Evolutionary conservation across 495 filamentous ascomycete genomes (phyloP).

Genomic region (Rhypophila decipiens): DNA sequence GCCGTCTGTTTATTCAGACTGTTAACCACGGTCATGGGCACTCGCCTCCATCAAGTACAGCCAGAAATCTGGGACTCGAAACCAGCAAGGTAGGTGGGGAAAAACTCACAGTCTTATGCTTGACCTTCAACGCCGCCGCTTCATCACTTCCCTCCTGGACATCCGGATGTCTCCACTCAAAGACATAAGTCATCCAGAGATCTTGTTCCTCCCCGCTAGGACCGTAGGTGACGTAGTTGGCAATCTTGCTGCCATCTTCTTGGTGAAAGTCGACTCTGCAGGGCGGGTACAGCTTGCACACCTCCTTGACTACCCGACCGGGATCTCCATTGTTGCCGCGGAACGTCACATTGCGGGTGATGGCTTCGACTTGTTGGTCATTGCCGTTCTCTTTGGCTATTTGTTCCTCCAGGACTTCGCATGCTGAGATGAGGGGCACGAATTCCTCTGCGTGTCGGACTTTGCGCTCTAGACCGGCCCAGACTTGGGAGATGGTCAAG

Average conservation of each 20-base stretch:
- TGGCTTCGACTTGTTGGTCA: too few relatives aligned
- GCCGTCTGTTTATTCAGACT: constrained; percentile 21
- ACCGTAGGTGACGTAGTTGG: constrained; percentile 27
- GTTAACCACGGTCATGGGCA: constrained; percentile 8
- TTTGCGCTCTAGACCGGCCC: constrained; percentile 36
- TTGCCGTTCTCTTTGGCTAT: constrained; percentile 9
- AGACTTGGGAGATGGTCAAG: constrained; percentile 31
- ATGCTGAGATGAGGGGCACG: constrained; percentile 31
- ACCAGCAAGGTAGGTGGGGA: background rate
- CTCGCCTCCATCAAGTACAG: too few relatives aligned
- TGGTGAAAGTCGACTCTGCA: constrained; percentile 31
- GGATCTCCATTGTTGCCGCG: constrained; percentile 7
- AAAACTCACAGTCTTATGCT: constrained; percentile 26
- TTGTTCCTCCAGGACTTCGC: constrained; percentile 22
- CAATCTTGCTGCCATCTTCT: constrained; percentile 30
- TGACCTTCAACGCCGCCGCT: constrained; percentile 20
- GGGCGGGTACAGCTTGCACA: constrained; percentile 24
- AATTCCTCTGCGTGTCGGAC: constrained; percentile 33
- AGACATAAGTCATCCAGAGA: constrained; percentile 34
- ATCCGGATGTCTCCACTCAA: constrained; percentile 30
- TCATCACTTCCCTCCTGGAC: constrained; percentile 24
- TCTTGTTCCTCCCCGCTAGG: constrained; percentile 18
- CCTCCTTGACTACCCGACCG: constrained; percentile 12
- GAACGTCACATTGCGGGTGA: constrained; percentile 28
- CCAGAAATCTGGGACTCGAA: too few relatives aligned